These are phyloP conservation scores for thale cress (Arabidopsis thaliana) DNA, from an alignment of 345 rosid genomes.

Conservation along the genomic window TAIR10.1 NC_003076.8:5527001-5527500, in stretches of 20 bases:
- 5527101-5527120: not conserved
- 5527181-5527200: constrained; percentile 79
- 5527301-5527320: not conserved
- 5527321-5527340: not conserved
- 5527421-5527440: constrained; percentile 78
- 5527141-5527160: not conserved
- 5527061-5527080: not conserved
- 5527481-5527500: constrained; percentile 44
- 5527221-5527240: constrained; percentile 86
- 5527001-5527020: constrained; percentile 6
- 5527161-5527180: constrained; percentile 97
- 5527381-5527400: not conserved
- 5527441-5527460: constrained; percentile 89
- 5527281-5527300: constrained; percentile 13
- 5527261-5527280: constrained; percentile 8
- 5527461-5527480: constrained; percentile 93
- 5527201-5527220: constrained; percentile 86
- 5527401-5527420: constrained; percentile 17
- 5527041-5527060: not conserved
- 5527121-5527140: not conserved
- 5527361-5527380: not conserved
- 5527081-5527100: not conserved
- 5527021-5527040: not conserved
- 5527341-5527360: not conserved
- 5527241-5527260: constrained; percentile 63